Evolutionary conservation across 805 yeast species (phyloP).

Genomic region (Saccharomyces cerevisiae): DNA sequence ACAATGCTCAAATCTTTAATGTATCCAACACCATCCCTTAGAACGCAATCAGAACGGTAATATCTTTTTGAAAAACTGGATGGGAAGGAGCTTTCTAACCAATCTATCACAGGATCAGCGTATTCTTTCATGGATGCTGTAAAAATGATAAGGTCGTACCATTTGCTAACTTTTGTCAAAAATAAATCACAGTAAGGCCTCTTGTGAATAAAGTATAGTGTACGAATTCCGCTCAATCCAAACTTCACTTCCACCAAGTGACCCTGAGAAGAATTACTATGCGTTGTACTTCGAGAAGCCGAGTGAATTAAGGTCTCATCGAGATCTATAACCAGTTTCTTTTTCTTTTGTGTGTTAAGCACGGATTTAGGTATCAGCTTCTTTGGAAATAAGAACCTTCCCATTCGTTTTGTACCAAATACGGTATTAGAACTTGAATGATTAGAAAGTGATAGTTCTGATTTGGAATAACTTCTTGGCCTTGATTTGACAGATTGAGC

Average conservation of each 20-base stretch:
- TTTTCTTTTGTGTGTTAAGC: conserved; percentile 31
- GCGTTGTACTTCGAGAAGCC: conserved; percentile 48
- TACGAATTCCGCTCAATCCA: conserved; percentile 49
- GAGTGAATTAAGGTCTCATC: conserved; percentile 96
- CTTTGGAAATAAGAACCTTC: conserved; percentile 37
- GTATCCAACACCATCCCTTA: conserved; percentile 74
- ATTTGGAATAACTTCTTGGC: not conserved
- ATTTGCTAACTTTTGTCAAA: conserved; percentile 63
- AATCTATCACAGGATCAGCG: conserved; percentile 94
- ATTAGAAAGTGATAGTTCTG: conserved; percentile 11
- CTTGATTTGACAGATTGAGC: conserved; percentile 6
- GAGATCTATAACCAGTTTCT: conserved; percentile 74
- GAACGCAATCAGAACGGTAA: conserved; percentile 74
- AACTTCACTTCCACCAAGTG: conserved; percentile 78
- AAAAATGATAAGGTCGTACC: conserved; percentile 86
- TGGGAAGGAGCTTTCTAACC: conserved; percentile 60
- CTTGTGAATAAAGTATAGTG: conserved; percentile 83
- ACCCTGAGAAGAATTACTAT: conserved; percentile 32
- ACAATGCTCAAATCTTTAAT: conserved; percentile 52
- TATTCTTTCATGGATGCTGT: conserved; percentile 93
- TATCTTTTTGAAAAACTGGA: conserved; percentile 49
- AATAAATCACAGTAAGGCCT: conserved; percentile 88
- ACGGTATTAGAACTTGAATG: conserved; percentile 15
- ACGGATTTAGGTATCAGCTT: conserved; percentile 35
- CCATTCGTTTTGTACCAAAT: conserved; percentile 30